Evolutionary conservation across 805 yeast species (phyloP).

Genomic region (Jamesozyma gamospora): DNA sequence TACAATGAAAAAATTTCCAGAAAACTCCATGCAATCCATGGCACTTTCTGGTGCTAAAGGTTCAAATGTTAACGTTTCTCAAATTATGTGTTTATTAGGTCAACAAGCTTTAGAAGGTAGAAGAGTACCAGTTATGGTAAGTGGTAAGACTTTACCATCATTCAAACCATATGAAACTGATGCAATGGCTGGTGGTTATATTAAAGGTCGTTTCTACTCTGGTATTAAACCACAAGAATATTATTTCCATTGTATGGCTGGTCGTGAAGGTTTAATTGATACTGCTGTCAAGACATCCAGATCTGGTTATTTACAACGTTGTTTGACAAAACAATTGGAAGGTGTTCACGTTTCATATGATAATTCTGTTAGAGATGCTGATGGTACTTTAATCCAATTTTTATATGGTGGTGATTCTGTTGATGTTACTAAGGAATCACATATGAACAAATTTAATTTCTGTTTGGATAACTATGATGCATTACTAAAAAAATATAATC

Average conservation of each 20-base stretch:
- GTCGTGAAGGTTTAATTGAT: conserved; percentile 98
- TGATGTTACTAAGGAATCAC: conserved; percentile 90
- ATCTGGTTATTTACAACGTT: conserved; percentile 96
- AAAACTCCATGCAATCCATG: conserved; percentile 97
- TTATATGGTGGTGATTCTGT: conserved; percentile 95
- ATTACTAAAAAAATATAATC: conserved; percentile 75
- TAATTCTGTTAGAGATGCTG: conserved; percentile 90
- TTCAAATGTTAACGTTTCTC: conserved; percentile 95
- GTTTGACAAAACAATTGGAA: conserved; percentile 94
- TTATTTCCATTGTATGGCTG: conserved; percentile 99
- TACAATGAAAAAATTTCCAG: conserved; percentile 90
- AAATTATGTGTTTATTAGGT: conserved; percentile 97
- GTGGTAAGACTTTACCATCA: conserved; percentile 94
- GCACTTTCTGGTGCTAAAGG: conserved; percentile 99
- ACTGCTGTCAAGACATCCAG: conserved; percentile 98
- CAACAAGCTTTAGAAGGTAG: conserved; percentile 99
- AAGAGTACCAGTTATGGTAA: conserved; percentile 98
- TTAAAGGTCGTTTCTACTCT: conserved; percentile 92
- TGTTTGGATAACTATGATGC: conserved; percentile 87
- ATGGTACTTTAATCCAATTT: conserved; percentile 89
- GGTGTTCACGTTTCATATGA: conserved; percentile 94
- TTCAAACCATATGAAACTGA: conserved; percentile 95
- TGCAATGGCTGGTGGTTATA: conserved; percentile 97
- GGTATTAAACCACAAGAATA: conserved; percentile 98
- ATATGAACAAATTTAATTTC: conserved; percentile 87